Base-by-base conservation (phyloP, 345 rosid genomes). In the Heritiera littoralis region DNA sequence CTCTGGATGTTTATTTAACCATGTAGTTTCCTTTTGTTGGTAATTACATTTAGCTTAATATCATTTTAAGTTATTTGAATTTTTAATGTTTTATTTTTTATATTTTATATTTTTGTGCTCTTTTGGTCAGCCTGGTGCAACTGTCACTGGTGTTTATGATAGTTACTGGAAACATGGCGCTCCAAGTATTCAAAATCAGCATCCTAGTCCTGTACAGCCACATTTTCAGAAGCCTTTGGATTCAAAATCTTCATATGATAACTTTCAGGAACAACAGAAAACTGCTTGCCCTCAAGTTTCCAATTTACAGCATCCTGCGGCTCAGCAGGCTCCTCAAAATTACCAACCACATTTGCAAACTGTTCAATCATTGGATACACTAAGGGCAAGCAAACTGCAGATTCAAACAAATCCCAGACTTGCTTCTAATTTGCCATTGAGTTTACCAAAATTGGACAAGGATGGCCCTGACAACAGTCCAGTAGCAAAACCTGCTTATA, bases 351-450 rank as follows among this genome's bases (percentile, higher is more conserved):
- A 93, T 72, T 49, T 79, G 76, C 96, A 86, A 83, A 82, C 87
- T n/a, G 43, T 84, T 72, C 87, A 87, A 32, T 70, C 91, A 61
- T 72, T 84, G 51, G 96, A 91, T 82, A 72, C 91, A 7, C 90
- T 82, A 84, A 92, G 92, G 86, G 90, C 84, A 85, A 90, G 89
- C 91, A 93, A 89, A 85, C 76, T 97, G 83, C 98, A 97, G 90
- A 93, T 97, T 83, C 98, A 91, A 74, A 94, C 99, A 84, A 97
- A 97, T 86, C 99, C 98, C 80, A 92, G 96, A 87, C 93, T 94
- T 86, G 98, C 94, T 82, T 90, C 99, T 80, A 93, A 93, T 87
- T 86, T 94, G 89, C 91, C 90, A 68, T 76, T 87, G 80, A 94
- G 94, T 80, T 84, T 87, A 61, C 80, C 89, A 59, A 97, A 94